phyloP scores from a whole-genome alignment of 345 rosid genomes.

The Eucalyptus fibrosa region DNA sequence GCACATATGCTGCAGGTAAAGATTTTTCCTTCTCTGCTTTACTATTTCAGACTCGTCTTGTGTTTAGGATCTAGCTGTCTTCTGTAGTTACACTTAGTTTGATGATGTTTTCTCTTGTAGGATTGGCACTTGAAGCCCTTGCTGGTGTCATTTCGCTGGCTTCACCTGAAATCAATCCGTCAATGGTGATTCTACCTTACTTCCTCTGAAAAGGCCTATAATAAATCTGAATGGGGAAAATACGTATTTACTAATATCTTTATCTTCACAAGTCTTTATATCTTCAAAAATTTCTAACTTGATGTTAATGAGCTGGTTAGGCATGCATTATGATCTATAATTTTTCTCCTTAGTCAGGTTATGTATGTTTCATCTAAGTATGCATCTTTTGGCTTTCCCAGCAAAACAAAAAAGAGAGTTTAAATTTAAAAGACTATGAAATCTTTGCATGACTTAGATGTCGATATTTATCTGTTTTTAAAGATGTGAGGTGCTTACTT shows the following conservation, averaged over 20 bases:
- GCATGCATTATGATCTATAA: not conserved
- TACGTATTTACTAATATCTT: not conserved
- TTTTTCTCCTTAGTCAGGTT: not conserved
- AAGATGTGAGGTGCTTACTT: not conserved
- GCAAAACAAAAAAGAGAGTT: not conserved
- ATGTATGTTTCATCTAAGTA: not conserved
- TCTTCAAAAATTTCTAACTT: not conserved
- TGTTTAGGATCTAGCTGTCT: not conserved
- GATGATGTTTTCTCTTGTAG: constrained; percentile 17
- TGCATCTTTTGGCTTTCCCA: not conserved
- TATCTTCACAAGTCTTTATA: not conserved
- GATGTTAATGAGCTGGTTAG: not conserved
- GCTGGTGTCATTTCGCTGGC: constrained; percentile 79
- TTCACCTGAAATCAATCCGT: constrained; percentile 61
- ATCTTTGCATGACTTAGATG: not conserved
- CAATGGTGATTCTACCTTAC: constrained; percentile 43
- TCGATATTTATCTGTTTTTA: not conserved
- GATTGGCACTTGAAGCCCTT: constrained; percentile 82
- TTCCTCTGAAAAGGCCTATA: not conserved
- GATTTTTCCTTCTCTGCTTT: not conserved
- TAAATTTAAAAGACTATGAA: not conserved
- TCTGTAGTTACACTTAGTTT: not conserved
- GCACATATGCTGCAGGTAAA: constrained; percentile 88
- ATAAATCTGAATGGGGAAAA: not conserved
- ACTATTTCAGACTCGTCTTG: not conserved